Evolutionary conservation across 192 early-diverging fungal species (phyloP), one percentile per base, ranked within the genome.

Genomic region (Mortierella alpina): DNA sequence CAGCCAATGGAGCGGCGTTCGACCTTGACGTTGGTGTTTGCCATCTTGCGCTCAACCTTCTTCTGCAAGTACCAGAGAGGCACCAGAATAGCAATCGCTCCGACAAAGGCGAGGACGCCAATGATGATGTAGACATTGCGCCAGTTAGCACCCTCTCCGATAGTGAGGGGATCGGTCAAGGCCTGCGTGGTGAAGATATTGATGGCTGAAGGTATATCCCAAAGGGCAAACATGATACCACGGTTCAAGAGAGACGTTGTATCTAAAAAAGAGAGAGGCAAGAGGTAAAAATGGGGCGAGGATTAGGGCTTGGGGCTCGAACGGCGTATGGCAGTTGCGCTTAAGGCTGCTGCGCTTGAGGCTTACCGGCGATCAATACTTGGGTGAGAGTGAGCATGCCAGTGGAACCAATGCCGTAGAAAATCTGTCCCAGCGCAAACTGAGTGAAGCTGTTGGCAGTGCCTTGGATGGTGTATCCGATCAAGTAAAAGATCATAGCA

Each of bases 331-430:
- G 14, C 22, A 58, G 23, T 13, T 20, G 3, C 7, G 23, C 18
- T 31, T 2, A 9, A 17, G 18, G 17, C n/a, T 12, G 9, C 2
- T 18, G 6, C 5, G 1, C 4, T 4, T 50, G 7, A 73, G 13
- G n/a, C 50, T 46, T 76, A 76, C 74, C 75, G n/a, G 69, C 69
- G 60, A 79, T 79, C 51, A 79, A 71, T 14, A 79, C 69, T 47
- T 79, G 76, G 45, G 69, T 72, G 4, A 79, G 22, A 11, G 76
- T 72, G 7, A 61, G 58, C 69, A 79, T 72, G 51, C 69, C 76
- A 11, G 76, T 72, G 5, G 69, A 67, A 39, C 76, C 69, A 14
- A 79, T 79, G 45, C 69, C 76, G 40, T 68, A 72, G 10, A 31
- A 22, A 15, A 79, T 79, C 52, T 79, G 75, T 22, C 75, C 75